Evolutionary conservation across 78 protist genomes (phyloP).

Genomic region (Pelomyxa schiedti): DNA sequence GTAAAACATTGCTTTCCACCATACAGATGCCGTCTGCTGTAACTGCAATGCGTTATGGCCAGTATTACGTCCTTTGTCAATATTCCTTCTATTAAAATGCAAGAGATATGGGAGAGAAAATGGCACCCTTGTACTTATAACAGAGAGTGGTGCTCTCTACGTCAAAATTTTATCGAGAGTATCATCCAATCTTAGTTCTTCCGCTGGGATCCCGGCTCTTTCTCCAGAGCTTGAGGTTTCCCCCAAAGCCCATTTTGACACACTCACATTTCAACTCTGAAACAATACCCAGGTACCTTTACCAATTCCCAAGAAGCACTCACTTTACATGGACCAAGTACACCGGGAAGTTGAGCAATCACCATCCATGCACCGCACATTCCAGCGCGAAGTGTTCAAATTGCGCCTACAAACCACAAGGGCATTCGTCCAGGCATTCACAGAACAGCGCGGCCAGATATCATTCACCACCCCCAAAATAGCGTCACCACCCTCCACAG

Average conservation of each 20-base stretch:
- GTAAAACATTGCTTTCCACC: background rate
- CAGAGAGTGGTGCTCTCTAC: constrained; percentile 17
- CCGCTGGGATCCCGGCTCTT: constrained; percentile 1
- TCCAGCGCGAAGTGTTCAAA: constrained; percentile 57
- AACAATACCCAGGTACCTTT: constrained; percentile 50
- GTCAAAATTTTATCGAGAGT: constrained; percentile 28
- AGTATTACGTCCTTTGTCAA: constrained; percentile 1
- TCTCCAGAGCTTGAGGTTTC: constrained; percentile 49
- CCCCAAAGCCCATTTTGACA: too few species aligned
- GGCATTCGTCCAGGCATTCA: constrained; percentile 52
- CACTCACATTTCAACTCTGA: too few species aligned
- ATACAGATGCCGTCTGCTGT: constrained; percentile 5
- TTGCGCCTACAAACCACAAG: constrained; percentile 51
- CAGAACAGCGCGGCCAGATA: constrained; percentile 34
- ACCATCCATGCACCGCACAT: constrained; percentile 42
- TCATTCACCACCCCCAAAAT: background rate
- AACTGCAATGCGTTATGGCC: constrained; percentile 32
- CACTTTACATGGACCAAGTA: constrained; percentile 60
- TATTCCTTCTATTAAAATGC: background rate
- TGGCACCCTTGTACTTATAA: background rate
- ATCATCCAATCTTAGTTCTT: background rate
- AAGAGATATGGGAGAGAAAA: constrained; percentile 39
- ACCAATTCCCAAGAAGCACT: constrained; percentile 47
- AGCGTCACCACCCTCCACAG: too few species aligned
- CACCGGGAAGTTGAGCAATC: constrained; percentile 47